Conservation (phyloP, 805 yeast species). For the Wickerhamiella shivajii region DNA sequence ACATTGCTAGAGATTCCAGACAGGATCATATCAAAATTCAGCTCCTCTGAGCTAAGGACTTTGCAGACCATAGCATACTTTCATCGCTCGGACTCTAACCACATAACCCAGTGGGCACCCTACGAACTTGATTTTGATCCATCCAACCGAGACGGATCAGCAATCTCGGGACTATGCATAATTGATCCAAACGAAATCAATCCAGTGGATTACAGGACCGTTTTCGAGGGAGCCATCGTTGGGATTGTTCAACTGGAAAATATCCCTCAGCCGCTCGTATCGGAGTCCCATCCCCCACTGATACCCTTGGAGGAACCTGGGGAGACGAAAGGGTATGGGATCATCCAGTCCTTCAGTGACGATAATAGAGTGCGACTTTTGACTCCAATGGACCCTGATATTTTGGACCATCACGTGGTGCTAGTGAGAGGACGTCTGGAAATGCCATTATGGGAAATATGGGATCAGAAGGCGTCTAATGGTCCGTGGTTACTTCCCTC, state of each 20-base stretch:
- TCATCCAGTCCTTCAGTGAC: constrained; percentile 52
- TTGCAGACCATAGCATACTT: constrained; percentile 21
- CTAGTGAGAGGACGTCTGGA: constrained; percentile 52
- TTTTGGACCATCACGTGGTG: constrained; percentile 24
- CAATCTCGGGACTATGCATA: constrained; percentile 15
- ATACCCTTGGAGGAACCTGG: background rate
- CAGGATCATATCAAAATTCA: constrained; percentile 9
- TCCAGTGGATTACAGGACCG: constrained; percentile 16
- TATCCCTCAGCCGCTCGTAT: background rate
- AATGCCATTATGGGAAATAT: constrained; percentile 43
- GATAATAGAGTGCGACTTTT: constrained; percentile 37
- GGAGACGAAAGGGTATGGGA: constrained; percentile 36
- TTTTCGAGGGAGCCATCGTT: constrained; percentile 25
- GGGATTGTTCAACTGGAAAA: constrained; percentile 16
- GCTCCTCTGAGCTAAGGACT: constrained; percentile 16
- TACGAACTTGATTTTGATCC: constrained; percentile 17
- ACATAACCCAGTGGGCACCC: constrained; percentile 24
- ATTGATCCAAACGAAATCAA: constrained; percentile 19
- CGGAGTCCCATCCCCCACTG: background rate
- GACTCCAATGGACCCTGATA: constrained; percentile 27
- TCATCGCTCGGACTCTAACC: constrained; percentile 18
- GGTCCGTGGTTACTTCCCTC: constrained; percentile 33
- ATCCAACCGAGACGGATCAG: constrained; percentile 17
- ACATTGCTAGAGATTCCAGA: background rate
- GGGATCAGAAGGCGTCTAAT: constrained; percentile 22